Percentiles rank a stretch among this genome's conserved stretches.
These are phyloP conservation scores for Suillus ampliporus DNA, from an alignment of 768 basidiomycete species.

Conservation along the genomic window DNA sequence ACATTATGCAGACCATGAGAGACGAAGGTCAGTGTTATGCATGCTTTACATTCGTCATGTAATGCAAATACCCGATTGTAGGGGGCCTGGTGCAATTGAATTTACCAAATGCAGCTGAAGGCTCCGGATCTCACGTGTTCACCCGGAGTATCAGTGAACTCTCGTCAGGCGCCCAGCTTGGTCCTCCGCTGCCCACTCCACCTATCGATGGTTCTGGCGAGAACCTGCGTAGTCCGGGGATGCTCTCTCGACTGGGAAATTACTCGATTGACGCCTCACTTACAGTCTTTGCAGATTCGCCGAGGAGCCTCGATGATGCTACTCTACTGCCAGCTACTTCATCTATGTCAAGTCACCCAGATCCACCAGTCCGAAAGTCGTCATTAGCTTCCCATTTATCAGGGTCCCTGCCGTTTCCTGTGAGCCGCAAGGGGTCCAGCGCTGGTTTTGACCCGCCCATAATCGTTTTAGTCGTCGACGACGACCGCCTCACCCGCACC, in stretches of 20 bases:
- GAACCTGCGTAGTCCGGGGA: neutral
- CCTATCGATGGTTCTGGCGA: conserved; percentile 10
- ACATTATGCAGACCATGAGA: conserved; percentile 70
- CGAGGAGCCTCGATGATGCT: conserved; percentile 7
- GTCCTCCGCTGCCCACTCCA: conserved; percentile 23
- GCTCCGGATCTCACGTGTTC: conserved; percentile 37
- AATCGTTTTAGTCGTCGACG: conserved; percentile 81
- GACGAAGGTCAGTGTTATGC: conserved; percentile 53
- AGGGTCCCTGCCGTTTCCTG: conserved; percentile 13
- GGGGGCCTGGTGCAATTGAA: conserved; percentile 65
- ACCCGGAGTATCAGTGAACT: conserved; percentile 51
- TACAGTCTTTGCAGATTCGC: conserved; percentile 12
- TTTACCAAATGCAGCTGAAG: conserved; percentile 44
- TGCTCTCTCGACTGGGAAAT: conserved; percentile 7
- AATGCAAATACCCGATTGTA: conserved; percentile 24
- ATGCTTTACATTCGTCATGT: neutral
- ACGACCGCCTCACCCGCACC: conserved; percentile 79
- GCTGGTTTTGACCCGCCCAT: conserved; percentile 54
- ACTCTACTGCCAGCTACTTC: conserved; percentile 4
- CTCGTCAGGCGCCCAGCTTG: conserved; percentile 43
- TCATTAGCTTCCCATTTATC: conserved; percentile 9
- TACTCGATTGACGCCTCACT: conserved; percentile 11
- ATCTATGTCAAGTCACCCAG: conserved; percentile 13
- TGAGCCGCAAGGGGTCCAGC: conserved; percentile 17
- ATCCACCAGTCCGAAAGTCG: conserved; percentile 3